phyloP scores from a whole-genome alignment of 495 filamentous ascomycete species.

The Halenospora varia region DNA sequence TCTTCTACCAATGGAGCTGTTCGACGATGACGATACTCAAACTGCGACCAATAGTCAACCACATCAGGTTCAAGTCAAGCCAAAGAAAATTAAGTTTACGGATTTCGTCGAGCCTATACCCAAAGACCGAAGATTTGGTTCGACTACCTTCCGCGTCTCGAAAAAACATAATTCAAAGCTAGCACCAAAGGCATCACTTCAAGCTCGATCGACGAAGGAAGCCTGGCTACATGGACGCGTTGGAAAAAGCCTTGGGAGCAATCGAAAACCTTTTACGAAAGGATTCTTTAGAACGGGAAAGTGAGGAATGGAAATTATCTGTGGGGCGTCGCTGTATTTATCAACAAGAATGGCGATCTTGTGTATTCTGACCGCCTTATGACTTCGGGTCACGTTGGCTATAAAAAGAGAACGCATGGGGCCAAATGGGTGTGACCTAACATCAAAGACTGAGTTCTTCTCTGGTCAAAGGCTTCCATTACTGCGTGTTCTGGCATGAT shows the following conservation, averaged over 20 bases:
- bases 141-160: slow-evolving; percentile 20
- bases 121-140: slow-evolving; percentile 21
- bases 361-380: too few relatives aligned
- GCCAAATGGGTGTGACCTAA: too few relatives aligned
- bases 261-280: slow-evolving; percentile 14
- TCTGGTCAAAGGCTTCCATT: too few relatives aligned
- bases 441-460: too few relatives aligned
- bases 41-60: background rate
- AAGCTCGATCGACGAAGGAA: slow-evolving; percentile 20
- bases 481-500: too few relatives aligned
- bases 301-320: too few relatives aligned
- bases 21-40: slow-evolving; percentile 15
- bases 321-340: too few relatives aligned
- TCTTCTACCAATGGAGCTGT: slow-evolving; percentile 20
- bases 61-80: background rate
- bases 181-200: slow-evolving; percentile 16
- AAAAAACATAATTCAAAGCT: slow-evolving; percentile 9
- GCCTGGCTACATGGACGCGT: slow-evolving; percentile 20
- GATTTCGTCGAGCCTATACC: slow-evolving; percentile 18
- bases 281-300: too few relatives aligned
- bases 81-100: slow-evolving; percentile 23
- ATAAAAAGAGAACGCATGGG: too few relatives aligned
- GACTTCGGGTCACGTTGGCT: too few relatives aligned
- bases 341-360: too few relatives aligned
- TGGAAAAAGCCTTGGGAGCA: slow-evolving; percentile 2